A percentile compares a stretch with the other conserved stretches of the same genome.
These are phyloP conservation scores for Suillus plorans DNA, from an alignment of 768 basidiomycete genomes.

Conservation along the genomic window DNA sequence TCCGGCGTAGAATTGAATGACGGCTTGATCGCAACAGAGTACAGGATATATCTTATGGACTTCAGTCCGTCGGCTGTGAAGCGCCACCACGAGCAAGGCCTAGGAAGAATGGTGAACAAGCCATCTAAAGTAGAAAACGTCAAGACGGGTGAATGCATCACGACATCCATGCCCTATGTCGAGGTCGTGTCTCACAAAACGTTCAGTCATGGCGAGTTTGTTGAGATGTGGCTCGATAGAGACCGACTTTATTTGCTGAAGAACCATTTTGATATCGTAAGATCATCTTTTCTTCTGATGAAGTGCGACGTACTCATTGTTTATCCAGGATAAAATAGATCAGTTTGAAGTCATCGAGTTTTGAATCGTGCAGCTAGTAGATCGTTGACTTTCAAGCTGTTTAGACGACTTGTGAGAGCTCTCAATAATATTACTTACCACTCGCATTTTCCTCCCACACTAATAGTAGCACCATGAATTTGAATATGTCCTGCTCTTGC, in stretches of 20 bases:
- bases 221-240: background rate
- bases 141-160: background rate
- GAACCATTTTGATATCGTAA: background rate
- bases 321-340: background rate
- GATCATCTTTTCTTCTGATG: background rate
- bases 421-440: no score
- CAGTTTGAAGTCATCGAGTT: background rate
- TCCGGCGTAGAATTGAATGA: background rate
- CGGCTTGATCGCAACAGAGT: background rate
- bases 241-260: background rate
- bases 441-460: no score
- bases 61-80: background rate
- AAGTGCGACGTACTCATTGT: background rate
- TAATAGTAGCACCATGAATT: no score
- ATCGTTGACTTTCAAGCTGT: background rate
- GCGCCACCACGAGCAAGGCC: background rate
- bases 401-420: no score
- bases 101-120: background rate
- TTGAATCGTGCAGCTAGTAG: background rate
- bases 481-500: no score
- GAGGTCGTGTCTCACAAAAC: background rate
- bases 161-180: background rate
- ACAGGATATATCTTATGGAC: background rate
- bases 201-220: background rate
- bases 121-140: background rate